Conservation (phyloP, 352 stramenopile genomes). For the Blastocystis hominis region DNA sequence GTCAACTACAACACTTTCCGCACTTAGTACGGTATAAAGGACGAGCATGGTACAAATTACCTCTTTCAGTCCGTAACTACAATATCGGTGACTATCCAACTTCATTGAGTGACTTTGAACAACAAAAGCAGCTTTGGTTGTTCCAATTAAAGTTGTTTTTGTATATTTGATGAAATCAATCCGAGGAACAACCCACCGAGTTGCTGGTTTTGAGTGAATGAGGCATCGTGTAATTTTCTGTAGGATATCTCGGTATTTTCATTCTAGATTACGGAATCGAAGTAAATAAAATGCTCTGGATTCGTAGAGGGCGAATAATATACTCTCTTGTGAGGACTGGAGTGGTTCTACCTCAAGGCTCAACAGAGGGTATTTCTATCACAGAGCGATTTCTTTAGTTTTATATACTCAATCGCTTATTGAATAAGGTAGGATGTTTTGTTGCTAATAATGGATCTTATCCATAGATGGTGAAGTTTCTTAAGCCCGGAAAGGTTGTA, state of each 20-base stretch:
- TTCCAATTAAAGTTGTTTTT: too few relatives aligned
- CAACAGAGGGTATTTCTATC: neutral
- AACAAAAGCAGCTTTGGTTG: neutral
- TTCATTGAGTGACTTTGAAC: neutral
- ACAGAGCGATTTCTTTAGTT: neutral
- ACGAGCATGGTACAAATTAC: neutral
- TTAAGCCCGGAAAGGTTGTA: conserved; percentile 59
- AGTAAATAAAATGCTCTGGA: too few relatives aligned
- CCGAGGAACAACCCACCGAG: too few relatives aligned
- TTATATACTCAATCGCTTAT: conserved; percentile 51
- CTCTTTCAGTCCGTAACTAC: neutral
- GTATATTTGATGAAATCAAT: too few relatives aligned
- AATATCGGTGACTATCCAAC: neutral
- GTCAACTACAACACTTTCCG: neutral
- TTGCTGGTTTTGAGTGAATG: too few relatives aligned
- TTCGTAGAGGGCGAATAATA: too few relatives aligned
- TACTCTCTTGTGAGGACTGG: too few relatives aligned
- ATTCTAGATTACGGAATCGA: too few relatives aligned
- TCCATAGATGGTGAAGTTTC: conserved; percentile 54
- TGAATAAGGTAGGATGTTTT: conserved; percentile 14
- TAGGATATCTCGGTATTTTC: too few relatives aligned
- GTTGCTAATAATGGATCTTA: neutral
- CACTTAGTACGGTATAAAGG: neutral
- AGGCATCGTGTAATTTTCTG: too few relatives aligned
- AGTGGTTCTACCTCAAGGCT: neutral